Percentiles rank a stretch among this genome's conserved stretches.
Evolutionary conservation across 306 rosid species (phyloP).

Genomic region (Trifolium pratense): DNA sequence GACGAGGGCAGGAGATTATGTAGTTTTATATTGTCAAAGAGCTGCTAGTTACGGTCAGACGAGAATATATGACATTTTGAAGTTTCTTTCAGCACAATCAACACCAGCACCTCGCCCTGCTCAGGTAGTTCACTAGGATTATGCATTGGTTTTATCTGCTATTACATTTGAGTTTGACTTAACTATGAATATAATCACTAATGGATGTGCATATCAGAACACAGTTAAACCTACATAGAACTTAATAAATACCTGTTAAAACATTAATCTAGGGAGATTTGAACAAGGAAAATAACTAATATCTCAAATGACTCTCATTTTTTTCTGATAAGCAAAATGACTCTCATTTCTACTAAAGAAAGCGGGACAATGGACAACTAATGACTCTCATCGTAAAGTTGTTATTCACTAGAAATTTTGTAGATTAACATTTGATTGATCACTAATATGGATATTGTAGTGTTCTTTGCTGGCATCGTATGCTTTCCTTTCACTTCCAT

Average conservation of each 20-base stretch:
- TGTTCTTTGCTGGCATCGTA: constrained; percentile 30
- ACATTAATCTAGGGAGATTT: constrained; percentile 33
- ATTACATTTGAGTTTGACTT: constrained; percentile 13
- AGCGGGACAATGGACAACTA: background rate
- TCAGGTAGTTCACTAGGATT: constrained; percentile 64
- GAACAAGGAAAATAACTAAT: background rate
- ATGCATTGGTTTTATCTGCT: constrained; percentile 21
- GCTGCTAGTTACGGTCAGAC: constrained; percentile 90
- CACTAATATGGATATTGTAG: background rate
- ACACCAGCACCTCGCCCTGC: constrained; percentile 71
- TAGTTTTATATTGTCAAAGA: constrained; percentile 77
- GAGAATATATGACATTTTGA: constrained; percentile 77
- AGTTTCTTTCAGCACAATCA: constrained; percentile 85
- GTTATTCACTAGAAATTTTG: background rate
- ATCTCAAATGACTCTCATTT: constrained; percentile 9
- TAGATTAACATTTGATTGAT: constrained; percentile 27
- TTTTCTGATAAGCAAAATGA: background rate
- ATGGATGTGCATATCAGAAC: background rate
- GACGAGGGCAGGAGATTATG: constrained; percentile 82
- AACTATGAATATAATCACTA: constrained; percentile 6
- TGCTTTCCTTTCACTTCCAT: constrained; percentile 19
- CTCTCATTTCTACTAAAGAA: constrained; percentile 7
- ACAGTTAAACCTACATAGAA: constrained; percentile 1
- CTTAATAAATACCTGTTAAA: background rate
- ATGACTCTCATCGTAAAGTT: constrained; percentile 7